These are phyloP conservation scores for Fusarium chlamydosporum DNA, from an alignment of 2,329 filamentous ascomycete genomes.

Conservation along the genomic window DNA sequence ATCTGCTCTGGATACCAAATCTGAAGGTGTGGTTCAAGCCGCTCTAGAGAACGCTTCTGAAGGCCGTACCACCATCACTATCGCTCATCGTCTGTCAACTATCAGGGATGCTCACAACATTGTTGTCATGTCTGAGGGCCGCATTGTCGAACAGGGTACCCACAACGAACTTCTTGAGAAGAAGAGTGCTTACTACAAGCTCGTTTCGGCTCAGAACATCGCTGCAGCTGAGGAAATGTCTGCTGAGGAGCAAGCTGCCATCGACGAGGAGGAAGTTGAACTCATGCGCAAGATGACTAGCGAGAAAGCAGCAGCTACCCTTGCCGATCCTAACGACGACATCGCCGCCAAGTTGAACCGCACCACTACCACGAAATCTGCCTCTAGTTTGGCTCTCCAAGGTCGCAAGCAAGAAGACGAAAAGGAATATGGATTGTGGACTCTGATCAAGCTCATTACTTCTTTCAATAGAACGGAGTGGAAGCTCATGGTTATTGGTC, in stretches of 20 bases:
- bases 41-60: constrained; percentile 88
- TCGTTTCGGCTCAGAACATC: constrained; percentile 92
- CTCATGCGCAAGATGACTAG: constrained; percentile 64
- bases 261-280: constrained; percentile 65
- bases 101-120: constrained; percentile 97
- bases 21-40: constrained; percentile 93
- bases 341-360: constrained; percentile 70
- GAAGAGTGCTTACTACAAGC: constrained; percentile 81
- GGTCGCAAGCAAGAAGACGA: constrained; percentile 64
- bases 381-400: constrained; percentile 79
- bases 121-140: constrained; percentile 87
- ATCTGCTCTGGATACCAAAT: constrained; percentile 92
- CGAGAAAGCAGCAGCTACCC: constrained; percentile 58
- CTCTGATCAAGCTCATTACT: constrained; percentile 82
- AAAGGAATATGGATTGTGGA: constrained; percentile 77
- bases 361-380: constrained; percentile 68
- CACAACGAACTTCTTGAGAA: constrained; percentile 83
- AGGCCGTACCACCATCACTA: constrained; percentile 94
- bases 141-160: constrained; percentile 92
- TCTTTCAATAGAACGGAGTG: constrained; percentile 84
- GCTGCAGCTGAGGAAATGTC: constrained; percentile 70
- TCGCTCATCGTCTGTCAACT: constrained; percentile 94
- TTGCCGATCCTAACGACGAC: constrained; percentile 73
- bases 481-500: constrained; percentile 78
- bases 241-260: constrained; percentile 64